Base-by-base conservation (phyloP, 106 monocot genomes). In the Vanilla planifolia region DNA sequence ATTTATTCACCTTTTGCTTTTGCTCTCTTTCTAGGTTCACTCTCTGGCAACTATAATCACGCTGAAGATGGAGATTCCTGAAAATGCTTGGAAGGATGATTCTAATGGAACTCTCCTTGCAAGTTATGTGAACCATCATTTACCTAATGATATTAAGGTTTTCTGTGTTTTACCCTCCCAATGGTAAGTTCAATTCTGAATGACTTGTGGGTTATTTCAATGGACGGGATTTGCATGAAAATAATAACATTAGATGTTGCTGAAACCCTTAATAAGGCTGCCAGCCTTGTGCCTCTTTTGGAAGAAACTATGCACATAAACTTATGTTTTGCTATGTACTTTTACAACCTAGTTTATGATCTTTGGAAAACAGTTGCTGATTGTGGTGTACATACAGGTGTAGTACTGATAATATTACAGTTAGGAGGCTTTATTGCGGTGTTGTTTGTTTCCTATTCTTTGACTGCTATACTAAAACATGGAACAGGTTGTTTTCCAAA, bases 41-140 rank as follows among this genome's bases (percentile, higher is more conserved):
- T 96, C 95, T 8, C 79, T 96, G 78, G 86, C 95, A 46, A 96
- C 95, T 33, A 87, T 84, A 73, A 87, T 96, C 48, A 79, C 90
- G 11, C 70, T 96, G 62, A 90, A 96, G 75, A 84, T 96, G 86
- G 95, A 96, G 63, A 96, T 96, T 43, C 90, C 95, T 74, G 78
- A 74, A 28, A 4, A 70, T 74, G 95, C 95, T 69, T 96, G 95
- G 95, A 68, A 74, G 36, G 66, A 83, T 27, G 90, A 96, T 81
- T 77, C 76, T 76, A 26, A 40, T 55, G 90, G 95, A 29, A 84
- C 66, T 42, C 5, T 28, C 66, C 81, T 90, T 75, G 90, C 90
- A 43, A 84, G 77, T 71, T 84, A 63, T 73, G 70, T 90, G 17
- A 96, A 96, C 50, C 71, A 68, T 64, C 55, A 90, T 68, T 76